Evolutionary conservation across 805 yeast species (phyloP), one percentile per base, ranked within the genome.

Genomic region (Kodamaea kakaduensis): DNA sequence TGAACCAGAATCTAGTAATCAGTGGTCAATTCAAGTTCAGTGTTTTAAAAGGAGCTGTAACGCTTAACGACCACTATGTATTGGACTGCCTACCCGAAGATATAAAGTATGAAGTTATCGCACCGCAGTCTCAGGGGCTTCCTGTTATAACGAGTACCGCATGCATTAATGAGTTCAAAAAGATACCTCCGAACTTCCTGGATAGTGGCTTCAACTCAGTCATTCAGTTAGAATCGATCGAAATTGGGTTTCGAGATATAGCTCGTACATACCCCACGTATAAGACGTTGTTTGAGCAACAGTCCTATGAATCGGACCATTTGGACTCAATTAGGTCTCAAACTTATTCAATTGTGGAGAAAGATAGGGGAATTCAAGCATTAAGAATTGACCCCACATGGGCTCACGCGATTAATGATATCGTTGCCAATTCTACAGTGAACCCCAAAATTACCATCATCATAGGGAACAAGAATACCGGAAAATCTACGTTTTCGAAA

Each of bases 401-500:
- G 47, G 19, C 34, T 8, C 32, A 32, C 6, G 17, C 38, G 10
- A 38, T 45, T n/a, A n/a, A 29, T 10, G 17, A 31, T 3, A 17
- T 41, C 3, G 25, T 22, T 8, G 17, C 17, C 7, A 6, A 13
- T 4, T 17, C 33, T 14, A 23, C 21, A 10, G 14, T n/a, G 13
- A 20, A 32, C 4, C 51, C 57, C 3, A 47, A 47, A 7, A 44
- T 47, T 1, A 53, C 71, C 1, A 55, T 77, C 35, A 56, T 78
- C 0, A 62, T 77, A 15, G 89, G 89, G 0, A 69, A 78, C 26
- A 87, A 85, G 51, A 83, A 82, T 42, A 71, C 86, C 1, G 97
- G 97, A 1, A 88, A 88, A 50, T 82, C 95, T 1, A 81, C 94
- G 0, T 67, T 84, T 30, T 55, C 78, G 9, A 72, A 76, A 42